Evolutionary conservation across 73 alveolate species (phyloP), one percentile per base, ranked within the genome.

Genomic region (Blepharisma japonicum): DNA sequence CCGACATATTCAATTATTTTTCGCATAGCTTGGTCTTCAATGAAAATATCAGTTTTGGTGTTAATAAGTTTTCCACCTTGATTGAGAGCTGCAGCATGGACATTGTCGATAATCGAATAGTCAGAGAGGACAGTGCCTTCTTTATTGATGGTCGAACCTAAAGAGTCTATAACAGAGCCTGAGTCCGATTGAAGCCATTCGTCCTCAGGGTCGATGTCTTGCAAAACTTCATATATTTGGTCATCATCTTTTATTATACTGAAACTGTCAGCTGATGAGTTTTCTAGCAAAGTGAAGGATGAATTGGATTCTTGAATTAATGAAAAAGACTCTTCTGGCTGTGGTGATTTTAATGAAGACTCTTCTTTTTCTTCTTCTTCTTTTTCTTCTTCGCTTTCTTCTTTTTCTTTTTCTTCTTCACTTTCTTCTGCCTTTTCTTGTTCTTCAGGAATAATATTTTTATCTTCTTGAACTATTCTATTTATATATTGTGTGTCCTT

Each of bases 1-100:
- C 93, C 68, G 27, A 93, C 84, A 67, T 93, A 93, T 42, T 90
- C 86, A 74, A 93, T 89, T 56, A 93, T 89, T 83, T 93, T 81
- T 71, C 87, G 55, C 92, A 93, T 93, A 7, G 89, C 76, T 38
- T 80, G 77, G 71, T 93, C 98, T 61, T 93, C 89, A 51, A 91
- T 92, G 68, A 81, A 93, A 47, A 90, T 93, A 68, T 93, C 98
- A 67, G 93, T 81, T 23, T 82, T 79, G 4, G 89, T 79, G 55
- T 72, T 56, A 39, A 92, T 86, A 14, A 90, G 42, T n/a, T 47
- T 45, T 7, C 80, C 71, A 14, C 66, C 80, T 47, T 45, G 32
- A n/a, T 25, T n/a, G 14, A 70, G 27, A 14, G 80, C 80, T 38
- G 80, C 11, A 2, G 80, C 80, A 5, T 45, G 66, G 46, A 47